Base-by-base conservation (phyloP, 139 green algal species). In the Yamagishiella unicocca region DNA sequence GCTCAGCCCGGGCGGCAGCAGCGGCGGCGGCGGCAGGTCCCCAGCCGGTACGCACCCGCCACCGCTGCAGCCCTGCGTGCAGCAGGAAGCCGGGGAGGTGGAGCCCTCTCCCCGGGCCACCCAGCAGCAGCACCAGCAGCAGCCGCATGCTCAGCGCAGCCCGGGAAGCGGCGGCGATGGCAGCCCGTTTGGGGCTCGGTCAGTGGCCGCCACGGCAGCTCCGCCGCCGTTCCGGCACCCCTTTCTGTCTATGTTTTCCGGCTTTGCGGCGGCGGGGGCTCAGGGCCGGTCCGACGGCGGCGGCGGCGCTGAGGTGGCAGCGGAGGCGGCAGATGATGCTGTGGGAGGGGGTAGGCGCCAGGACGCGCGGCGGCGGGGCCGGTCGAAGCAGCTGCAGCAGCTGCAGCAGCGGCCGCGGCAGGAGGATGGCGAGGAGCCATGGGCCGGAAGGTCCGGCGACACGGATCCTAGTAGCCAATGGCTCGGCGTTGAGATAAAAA, bases 371-470 rank as follows among this genome's bases (percentile, higher is more conserved):
- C 50, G 17, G 12, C 50, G 14, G 14, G 14, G 50, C 14, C 50
- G 17, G 50, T 17, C 14, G 50, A 25, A 58, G 50, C 50, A 17
- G 50, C 50, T 25, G 50, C 17, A 58, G 14, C 50, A 17, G 50
- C 50, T 58, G 50, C 17, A 17, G 50, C 58, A 6, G 22, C 58
- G 22, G 58, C 17, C 29, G 17, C 58, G 6, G 67, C 10, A 73
- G 19, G 88, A 58, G 50, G 84, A 79, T 42, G 70, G 82, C 37
- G 78, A 81, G 72, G 58, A n/a, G n/a, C n/a, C n/a, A n/a, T n/a
- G n/a, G n/a, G n/a, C n/a, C n/a, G n/a, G n/a, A n/a, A n/a, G n/a
- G n/a, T n/a, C n/a, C n/a, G n/a, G n/a, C n/a, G n/a, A n/a, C n/a
- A n/a, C n/a, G n/a, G n/a, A n/a, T n/a, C n/a, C n/a, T n/a, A n/a